Evolutionary conservation across 805 yeast species (phyloP), one percentile per base, ranked within the genome.

Genomic region (Starmerella apis): DNA sequence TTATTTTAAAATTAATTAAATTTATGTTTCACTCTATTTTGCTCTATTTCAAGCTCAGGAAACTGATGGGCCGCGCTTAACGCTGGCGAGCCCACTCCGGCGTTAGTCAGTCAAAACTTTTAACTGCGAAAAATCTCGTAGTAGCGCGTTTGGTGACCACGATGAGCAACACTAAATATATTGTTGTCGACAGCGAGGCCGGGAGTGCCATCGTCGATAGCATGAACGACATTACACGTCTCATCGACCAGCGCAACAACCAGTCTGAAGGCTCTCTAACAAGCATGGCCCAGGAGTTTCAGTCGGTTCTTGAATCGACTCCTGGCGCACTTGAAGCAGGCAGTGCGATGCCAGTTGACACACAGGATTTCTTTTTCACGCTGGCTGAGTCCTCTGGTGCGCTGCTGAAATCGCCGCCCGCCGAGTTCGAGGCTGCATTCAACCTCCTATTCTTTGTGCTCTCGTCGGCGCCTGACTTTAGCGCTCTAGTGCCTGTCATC

Each of bases 341-440:
- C 43, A 35, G 22, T 13, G 39, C 38, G 23, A 28, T 48, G 30
- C 54, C 56, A 11, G 28, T 22, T 16, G 36, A 22, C 19, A 33
- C 46, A 30, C 65, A 62, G 51, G 56, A 56, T 47, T 47, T 56
- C 30, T 65, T 63, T 56, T 52, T 56, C 45, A 56, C 60, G 43
- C 57, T 67, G 48, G 67, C 65, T 16, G 63, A 65, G 52, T 51
- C 55, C 47, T 54, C 63, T 16, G 48, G 41, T 22, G 53, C 57
- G 23, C 59, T 66, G 11, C 47, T 60, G 50, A 56, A 56, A 46
- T 65, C 65, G n/a, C 65, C 68, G 7, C 66, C 61, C 45, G 48
- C 55, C 47, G 71, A 69, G 46, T 65, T 68, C 47, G 73, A 69
- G 61, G 52, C 69, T 6, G 63, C 64, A 8, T 68, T 64, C 60